Base-by-base conservation (phyloP, 768 basidiomycete species). In the Lactifluus volemus region DNA sequence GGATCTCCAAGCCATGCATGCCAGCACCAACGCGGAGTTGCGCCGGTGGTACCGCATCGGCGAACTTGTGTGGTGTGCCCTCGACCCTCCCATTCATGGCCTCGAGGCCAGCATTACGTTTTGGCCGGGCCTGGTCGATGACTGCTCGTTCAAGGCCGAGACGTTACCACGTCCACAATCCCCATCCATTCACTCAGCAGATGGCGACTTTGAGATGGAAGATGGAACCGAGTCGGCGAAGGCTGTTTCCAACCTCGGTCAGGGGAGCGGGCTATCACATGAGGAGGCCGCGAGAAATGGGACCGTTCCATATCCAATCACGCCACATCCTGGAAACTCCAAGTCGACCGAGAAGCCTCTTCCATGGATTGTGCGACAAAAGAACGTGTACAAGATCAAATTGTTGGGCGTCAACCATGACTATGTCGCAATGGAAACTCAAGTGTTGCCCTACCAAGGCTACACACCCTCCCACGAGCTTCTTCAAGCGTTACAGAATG, bases 381-480 rank as follows among this genome's bases (percentile, higher is more conserved):
- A 75, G n/a, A 75, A 76, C 14, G 69, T 75, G 7, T 92, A 92
- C 73, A 84, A 81, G 67, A 76, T 91, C 56, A 83, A 84, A 67
- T 74, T 92, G 14, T 75, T 91, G 19, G 85, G 79, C 30, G 76
- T 86, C 38, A 75, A 77, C 2, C 77, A 77, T 57, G 73, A 78
- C 9, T 75, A 77, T 56, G 69, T 76, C 61, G 72, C 84, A 39
- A 73, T 76, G 6, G 88, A 86, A 63, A 73, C 78, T 15, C 76
- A 79, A 56, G 79, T 90, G 4, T 76, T 92, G 5, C 90, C 90
- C 30, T 92, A 92, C 67, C 86, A 86, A 67, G 84, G 86, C 2
- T 79, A 88, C 62, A 73, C 78, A 5, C 84, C 84, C 7, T 71
- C 82, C 1, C 70, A 76, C 5, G 76, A 76, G 0, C 76, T 89